Conservation (phyloP, 2,329 filamentous ascomycete genomes). For the Pseudocercospora pini-densiflorae region DNA sequence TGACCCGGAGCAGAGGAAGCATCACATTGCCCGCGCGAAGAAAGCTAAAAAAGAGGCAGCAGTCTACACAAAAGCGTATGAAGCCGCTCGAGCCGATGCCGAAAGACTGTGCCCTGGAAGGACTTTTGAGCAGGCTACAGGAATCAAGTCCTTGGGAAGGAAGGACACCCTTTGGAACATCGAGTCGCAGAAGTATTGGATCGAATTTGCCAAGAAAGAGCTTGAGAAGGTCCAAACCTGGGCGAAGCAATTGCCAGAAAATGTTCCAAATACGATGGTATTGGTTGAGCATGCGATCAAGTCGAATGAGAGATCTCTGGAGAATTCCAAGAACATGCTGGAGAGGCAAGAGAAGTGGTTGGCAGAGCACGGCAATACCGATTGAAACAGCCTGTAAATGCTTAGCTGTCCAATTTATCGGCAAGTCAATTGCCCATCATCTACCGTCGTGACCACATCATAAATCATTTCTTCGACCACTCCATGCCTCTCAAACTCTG, state of each 20-base stretch:
- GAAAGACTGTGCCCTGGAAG: slow-evolving; percentile 14
- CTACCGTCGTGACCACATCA: not conserved
- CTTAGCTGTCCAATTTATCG: not conserved
- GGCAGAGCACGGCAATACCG: slow-evolving; percentile 10
- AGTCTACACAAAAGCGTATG: slow-evolving; percentile 6
- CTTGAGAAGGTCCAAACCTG: not conserved
- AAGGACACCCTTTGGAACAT: not conserved
- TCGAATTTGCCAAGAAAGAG: not conserved
- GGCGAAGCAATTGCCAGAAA: slow-evolving; percentile 1
- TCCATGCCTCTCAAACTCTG: too few relatives aligned
- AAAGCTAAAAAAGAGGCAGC: not conserved
- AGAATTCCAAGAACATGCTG: not conserved
- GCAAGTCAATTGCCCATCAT: not conserved
- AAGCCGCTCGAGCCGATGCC: slow-evolving; percentile 13
- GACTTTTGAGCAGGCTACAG: slow-evolving; percentile 14
- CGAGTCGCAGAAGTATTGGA: slow-evolving; percentile 2
- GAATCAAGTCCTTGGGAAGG: not conserved
- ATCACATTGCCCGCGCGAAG: not conserved
- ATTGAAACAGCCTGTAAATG: not conserved
- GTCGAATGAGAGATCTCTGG: not conserved
- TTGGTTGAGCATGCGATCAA: not conserved
- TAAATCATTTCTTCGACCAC: not conserved
- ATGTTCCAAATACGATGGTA: slow-evolving; percentile 1
- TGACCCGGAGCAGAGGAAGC: not conserved
- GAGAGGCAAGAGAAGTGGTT: slow-evolving; percentile 9